phyloP scores from a whole-genome alignment of 2,329 filamentous ascomycete genomes.

The Lithohypha guttulata region DNA sequence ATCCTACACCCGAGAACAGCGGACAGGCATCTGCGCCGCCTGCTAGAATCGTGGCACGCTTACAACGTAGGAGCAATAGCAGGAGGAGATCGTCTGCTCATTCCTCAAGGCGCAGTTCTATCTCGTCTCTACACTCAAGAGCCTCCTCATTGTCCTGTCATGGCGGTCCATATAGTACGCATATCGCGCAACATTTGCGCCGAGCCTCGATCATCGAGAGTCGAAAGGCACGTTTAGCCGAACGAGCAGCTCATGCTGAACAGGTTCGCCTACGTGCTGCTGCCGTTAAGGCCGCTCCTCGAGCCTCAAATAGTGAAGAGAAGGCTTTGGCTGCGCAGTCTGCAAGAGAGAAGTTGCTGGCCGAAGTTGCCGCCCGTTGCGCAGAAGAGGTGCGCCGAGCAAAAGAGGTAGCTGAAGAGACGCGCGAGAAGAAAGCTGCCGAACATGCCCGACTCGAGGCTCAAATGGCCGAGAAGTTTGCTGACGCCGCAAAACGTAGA shows the following conservation, averaged over 20 bases:
- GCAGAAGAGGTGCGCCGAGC: constrained; percentile 55
- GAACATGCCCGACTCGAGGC: constrained; percentile 48
- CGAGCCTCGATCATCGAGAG: constrained; percentile 55
- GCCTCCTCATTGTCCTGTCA: constrained; percentile 42
- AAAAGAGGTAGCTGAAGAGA: constrained; percentile 57
- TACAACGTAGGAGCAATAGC: constrained; percentile 43
- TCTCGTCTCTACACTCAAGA: constrained; percentile 54
- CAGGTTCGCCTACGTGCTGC: constrained; percentile 54
- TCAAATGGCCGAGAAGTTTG: constrained; percentile 55
- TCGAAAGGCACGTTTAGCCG: constrained; percentile 53
- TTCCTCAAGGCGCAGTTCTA: constrained; percentile 54
- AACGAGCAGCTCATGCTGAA: constrained; percentile 54
- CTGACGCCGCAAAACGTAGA: constrained; percentile 51
- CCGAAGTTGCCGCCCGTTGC: constrained; percentile 54
- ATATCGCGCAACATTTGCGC: constrained; percentile 54
- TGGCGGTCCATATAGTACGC: constrained; percentile 44
- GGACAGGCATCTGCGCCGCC: constrained; percentile 40
- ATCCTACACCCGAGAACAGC: constrained; percentile 25
- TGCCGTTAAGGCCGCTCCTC: constrained; percentile 48
- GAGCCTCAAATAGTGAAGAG: constrained; percentile 49
- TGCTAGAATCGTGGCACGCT: constrained; percentile 52
- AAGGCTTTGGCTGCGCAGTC: constrained; percentile 52
- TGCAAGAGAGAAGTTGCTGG: constrained; percentile 52
- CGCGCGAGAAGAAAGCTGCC: constrained; percentile 52
- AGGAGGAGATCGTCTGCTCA: constrained; percentile 50